A percentile compares a stretch with the other conserved stretches of the same genome.
These are phyloP conservation scores for Rhodotorula sp. DNA, from an alignment of 1,284 basidiomycete species.

Conservation along the genomic window DNA sequence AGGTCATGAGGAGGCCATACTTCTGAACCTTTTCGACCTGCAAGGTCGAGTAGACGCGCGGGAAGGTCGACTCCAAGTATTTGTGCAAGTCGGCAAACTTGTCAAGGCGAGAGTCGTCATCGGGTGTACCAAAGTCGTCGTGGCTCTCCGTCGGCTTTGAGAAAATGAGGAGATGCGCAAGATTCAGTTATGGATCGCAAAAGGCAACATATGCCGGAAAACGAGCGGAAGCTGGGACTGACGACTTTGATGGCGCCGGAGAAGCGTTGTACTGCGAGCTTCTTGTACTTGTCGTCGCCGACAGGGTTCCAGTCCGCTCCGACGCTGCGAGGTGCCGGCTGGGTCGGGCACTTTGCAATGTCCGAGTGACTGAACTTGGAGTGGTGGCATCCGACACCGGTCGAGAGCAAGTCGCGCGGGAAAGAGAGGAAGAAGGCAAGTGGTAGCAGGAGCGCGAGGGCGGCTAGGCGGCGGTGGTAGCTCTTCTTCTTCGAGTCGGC, in stretches of 20 bases:
- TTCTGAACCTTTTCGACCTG: slow-evolving; percentile 52
- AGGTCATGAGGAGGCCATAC: slow-evolving; percentile 53
- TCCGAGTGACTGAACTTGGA: neutral
- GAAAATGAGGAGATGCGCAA: neutral
- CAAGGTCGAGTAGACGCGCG: slow-evolving; percentile 45
- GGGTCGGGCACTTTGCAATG: slow-evolving; percentile 25
- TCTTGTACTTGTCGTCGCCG: slow-evolving; percentile 20
- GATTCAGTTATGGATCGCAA: neutral
- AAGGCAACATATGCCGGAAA: neutral
- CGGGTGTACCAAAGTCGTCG: slow-evolving; percentile 42
- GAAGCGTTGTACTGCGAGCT: slow-evolving; percentile 24
- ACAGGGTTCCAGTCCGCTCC: slow-evolving; percentile 32
- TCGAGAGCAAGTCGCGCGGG: neutral
- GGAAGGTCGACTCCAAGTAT: slow-evolving; percentile 51
- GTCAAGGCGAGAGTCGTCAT: no score
- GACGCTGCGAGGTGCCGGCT: slow-evolving; percentile 16
- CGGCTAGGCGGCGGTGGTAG: slow-evolving; percentile 1
- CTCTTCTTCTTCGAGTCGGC: neutral
- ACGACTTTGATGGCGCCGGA: slow-evolving; percentile 34
- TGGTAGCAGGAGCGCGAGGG: slow-evolving; percentile 18
- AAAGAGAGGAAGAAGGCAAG: slow-evolving; percentile 14
- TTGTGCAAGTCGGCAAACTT: slow-evolving; percentile 22
- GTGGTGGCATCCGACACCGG: neutral
- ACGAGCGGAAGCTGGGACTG: neutral
- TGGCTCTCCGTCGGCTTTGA: slow-evolving; percentile 49